Conservation (phyloP, 164 flowering plant species). For the Litsea cubeba region DNA sequence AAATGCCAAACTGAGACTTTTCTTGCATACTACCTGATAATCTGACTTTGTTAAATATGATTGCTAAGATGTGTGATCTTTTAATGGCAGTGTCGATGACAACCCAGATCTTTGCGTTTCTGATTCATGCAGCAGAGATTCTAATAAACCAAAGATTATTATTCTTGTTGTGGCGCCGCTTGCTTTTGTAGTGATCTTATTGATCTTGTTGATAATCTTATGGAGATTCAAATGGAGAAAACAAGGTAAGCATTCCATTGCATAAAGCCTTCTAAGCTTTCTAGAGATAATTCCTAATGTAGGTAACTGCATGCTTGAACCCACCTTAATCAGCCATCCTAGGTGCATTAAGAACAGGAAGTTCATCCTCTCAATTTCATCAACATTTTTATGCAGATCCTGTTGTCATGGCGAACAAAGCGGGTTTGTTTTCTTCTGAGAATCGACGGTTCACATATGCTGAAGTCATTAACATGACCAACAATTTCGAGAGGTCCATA, state of each 20-base stretch:
- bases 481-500: constrained; percentile 29
- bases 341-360: no score
- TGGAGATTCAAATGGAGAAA: not conserved
- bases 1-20: not conserved
- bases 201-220: not conserved
- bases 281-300: no score
- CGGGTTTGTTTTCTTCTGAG: not conserved
- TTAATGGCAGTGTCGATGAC: not conserved
- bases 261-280: not conserved
- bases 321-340: no score
- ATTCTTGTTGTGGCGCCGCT: not conserved
- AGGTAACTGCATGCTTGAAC: no score
- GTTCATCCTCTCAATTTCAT: no score
- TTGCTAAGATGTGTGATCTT: not conserved
- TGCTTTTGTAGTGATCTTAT: not conserved
- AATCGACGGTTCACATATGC: constrained; percentile 23
- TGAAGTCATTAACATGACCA: constrained; percentile 35
- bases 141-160: not conserved
- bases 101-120: not conserved
- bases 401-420: no score
- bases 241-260: not conserved
- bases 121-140: not conserved
- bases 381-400: no score
- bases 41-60: no score
- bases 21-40: no score